Evolutionary conservation across 2,329 filamentous ascomycete genomes (phyloP).

Genomic region (Arthroderma sp.): DNA sequence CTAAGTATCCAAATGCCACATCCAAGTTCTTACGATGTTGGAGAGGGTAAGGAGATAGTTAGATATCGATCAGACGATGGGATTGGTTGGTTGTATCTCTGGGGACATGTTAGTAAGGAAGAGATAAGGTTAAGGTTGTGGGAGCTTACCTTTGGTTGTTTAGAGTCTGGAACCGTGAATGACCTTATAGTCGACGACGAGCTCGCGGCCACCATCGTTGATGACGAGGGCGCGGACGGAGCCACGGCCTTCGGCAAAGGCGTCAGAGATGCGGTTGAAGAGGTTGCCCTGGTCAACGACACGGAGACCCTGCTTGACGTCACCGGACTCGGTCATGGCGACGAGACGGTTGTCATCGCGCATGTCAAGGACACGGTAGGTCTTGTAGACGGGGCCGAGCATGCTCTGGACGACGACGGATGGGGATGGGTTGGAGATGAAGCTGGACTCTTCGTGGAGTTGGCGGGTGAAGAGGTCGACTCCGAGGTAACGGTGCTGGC

Average conservation of each 20-base stretch:
- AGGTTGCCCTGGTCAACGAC: constrained; percentile 94
- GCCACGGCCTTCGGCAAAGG: constrained; percentile 86
- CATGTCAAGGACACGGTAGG: constrained; percentile 98
- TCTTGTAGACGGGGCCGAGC: constrained; percentile 99
- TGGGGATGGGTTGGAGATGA: constrained; percentile 91
- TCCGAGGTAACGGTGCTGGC: constrained; percentile 99
- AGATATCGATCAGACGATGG: not conserved
- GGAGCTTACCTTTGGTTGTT: constrained; percentile 10
- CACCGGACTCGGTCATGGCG: constrained; percentile 97
- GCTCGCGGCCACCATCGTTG: constrained; percentile 81
- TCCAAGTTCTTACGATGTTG: not conserved
- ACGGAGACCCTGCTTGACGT: constrained; percentile 90
- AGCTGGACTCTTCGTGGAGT: constrained; percentile 95
- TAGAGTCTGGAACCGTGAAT: constrained; percentile 67
- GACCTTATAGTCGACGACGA: constrained; percentile 98
- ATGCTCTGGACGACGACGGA: constrained; percentile 99
- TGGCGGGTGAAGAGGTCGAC: constrained; percentile 99
- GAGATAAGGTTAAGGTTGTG: not conserved
- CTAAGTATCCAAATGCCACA: not conserved
- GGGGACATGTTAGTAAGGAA: not conserved
- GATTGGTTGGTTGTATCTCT: not conserved
- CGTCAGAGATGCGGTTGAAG: constrained; percentile 63
- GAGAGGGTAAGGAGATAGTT: not conserved
- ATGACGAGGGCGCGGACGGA: constrained; percentile 92
- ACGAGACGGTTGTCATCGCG: constrained; percentile 70